phyloP scores from a whole-genome alignment of 192 early-diverging fungal species.

The Linnemannia zychae region DNA sequence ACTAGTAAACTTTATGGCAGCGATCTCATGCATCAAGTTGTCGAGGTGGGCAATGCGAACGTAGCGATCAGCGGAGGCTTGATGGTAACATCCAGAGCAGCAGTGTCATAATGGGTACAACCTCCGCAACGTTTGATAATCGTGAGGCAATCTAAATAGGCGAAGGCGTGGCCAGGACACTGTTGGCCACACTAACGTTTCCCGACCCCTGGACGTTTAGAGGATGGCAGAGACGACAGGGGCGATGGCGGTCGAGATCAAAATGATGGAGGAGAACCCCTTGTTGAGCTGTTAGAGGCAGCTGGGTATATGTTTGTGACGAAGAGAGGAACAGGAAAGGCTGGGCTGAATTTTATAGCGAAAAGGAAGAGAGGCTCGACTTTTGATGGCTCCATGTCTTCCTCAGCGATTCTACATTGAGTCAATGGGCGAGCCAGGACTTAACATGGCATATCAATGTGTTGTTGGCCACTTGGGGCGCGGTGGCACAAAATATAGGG shows the following conservation, averaged over 20 bases:
- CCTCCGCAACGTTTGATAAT: background rate
- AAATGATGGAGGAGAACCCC: conserved; percentile 25
- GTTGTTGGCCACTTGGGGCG: conserved; percentile 1
- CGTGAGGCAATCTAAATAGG: conserved; percentile 2
- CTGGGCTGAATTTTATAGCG: background rate
- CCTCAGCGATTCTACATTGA: background rate
- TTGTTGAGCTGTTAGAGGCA: background rate
- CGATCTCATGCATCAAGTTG: conserved; percentile 10
- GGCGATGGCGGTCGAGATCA: conserved; percentile 35
- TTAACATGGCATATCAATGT: background rate
- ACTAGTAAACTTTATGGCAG: conserved; percentile 20
- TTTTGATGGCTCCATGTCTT: background rate
- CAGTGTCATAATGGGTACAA: background rate
- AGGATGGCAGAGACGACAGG: conserved; percentile 10
- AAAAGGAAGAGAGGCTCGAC: background rate
- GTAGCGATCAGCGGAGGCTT: conserved; percentile 15
- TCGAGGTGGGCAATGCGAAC: conserved; percentile 17
- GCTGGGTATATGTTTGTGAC: background rate
- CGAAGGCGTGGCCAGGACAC: conserved; percentile 2
- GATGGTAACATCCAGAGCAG: conserved; percentile 19
- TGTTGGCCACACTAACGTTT: background rate
- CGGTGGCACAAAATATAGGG: background rate
- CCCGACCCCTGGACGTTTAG: background rate
- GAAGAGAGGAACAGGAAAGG: no score
- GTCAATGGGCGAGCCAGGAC: background rate